Conservation (phyloP, 176 grass and related monocot species). For the Ananas comosus region DNA sequence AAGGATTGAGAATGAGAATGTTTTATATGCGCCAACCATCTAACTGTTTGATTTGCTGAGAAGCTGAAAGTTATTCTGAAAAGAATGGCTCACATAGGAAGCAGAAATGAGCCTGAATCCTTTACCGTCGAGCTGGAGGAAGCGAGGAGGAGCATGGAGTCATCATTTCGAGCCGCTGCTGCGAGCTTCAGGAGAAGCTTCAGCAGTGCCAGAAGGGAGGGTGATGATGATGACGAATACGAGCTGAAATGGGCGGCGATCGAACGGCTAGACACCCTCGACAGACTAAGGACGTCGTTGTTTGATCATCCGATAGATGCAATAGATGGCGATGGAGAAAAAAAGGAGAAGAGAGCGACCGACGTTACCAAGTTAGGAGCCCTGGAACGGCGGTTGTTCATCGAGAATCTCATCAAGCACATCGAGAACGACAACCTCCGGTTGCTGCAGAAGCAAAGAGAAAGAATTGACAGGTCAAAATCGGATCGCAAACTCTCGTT, state of each 20-base stretch:
- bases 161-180: conserved; percentile 21
- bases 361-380: conserved; percentile 45
- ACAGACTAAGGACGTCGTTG: conserved; percentile 39
- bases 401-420: conserved; percentile 50
- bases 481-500: background rate
- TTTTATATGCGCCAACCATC: background rate
- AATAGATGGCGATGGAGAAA: background rate
- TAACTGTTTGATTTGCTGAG: background rate
- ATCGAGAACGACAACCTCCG: conserved; percentile 47
- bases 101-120: conserved; percentile 3
- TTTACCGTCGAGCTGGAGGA: background rate
- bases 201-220: background rate
- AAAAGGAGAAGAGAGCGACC: conserved; percentile 8
- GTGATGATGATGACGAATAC: conserved; percentile 29
- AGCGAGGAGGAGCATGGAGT: conserved; percentile 25
- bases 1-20: background rate
- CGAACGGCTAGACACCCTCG: conserved; percentile 44
- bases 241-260: conserved; percentile 59
- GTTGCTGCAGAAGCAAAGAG: conserved; percentile 59
- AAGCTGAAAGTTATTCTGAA: background rate
- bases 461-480: conserved; percentile 42
- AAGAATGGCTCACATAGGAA: conserved; percentile 13
- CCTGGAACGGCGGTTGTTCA: conserved; percentile 29
- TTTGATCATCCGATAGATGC: conserved; percentile 2
- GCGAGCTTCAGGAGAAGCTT: conserved; percentile 28